Conservation (phyloP, 2,329 filamentous ascomycete genomes). For the Cladophialophora carrionii region DNA sequence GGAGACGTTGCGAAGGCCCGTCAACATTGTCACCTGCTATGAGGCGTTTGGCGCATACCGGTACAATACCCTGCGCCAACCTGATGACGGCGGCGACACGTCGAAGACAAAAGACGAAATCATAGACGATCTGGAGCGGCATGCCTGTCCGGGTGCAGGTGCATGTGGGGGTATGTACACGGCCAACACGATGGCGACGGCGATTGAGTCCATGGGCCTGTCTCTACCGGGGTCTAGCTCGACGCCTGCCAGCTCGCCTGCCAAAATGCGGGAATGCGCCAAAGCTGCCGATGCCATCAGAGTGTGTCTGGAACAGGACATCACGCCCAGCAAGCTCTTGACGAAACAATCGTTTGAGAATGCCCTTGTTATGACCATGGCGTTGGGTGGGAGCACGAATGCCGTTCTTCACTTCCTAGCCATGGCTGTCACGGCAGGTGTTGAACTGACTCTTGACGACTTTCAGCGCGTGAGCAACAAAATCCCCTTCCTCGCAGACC, state of each 20-base stretch:
- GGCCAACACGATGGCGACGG: slow-evolving; percentile 89
- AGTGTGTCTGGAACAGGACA: slow-evolving; percentile 78
- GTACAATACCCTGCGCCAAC: slow-evolving; percentile 73
- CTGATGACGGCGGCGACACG: slow-evolving; percentile 63
- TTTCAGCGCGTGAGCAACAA: slow-evolving; percentile 79
- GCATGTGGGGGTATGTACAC: slow-evolving; percentile 91
- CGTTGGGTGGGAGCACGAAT: slow-evolving; percentile 87
- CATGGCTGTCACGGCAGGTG: slow-evolving; percentile 83
- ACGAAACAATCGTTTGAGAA: slow-evolving; percentile 84
- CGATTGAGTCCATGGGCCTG: slow-evolving; percentile 86
- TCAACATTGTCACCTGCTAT: slow-evolving; percentile 89
- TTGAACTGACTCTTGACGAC: slow-evolving; percentile 77
- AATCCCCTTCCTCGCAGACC: slow-evolving; percentile 82
- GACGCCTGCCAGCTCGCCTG: slow-evolving; percentile 76
- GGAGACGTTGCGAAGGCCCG: slow-evolving; percentile 70
- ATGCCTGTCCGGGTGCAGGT: slow-evolving; percentile 77
- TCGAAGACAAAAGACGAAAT: slow-evolving; percentile 72
- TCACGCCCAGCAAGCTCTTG: slow-evolving; percentile 77
- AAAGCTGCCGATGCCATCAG: slow-evolving; percentile 78
- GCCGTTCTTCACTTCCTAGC: slow-evolving; percentile 86
- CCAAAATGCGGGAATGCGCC: slow-evolving; percentile 84
- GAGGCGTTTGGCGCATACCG: slow-evolving; percentile 82
- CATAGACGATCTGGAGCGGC: slow-evolving; percentile 76
- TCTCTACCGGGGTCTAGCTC: slow-evolving; percentile 81
- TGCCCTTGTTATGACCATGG: slow-evolving; percentile 86